A percentile compares a stretch with the other conserved stretches of the same genome.
Conservation (phyloP, 441 rosid species). For the Populus hybrid region DNA sequence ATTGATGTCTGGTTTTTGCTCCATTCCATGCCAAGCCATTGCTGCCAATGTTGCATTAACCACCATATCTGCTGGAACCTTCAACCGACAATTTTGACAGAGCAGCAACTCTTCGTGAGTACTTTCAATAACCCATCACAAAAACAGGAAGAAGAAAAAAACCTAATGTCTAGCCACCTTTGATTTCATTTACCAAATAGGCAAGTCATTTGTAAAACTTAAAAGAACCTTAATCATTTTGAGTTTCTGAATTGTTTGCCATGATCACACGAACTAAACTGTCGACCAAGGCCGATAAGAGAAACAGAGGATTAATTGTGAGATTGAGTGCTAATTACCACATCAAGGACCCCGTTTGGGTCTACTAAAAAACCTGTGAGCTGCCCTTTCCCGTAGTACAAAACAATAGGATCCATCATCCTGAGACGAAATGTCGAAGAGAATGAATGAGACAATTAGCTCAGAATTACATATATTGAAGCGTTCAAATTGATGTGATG, state of each 20-base stretch:
- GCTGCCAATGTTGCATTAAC: conserved; percentile 94
- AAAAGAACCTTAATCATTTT: neutral
- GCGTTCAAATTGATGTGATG: neutral
- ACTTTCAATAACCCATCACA: neutral
- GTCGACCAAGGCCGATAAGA: neutral
- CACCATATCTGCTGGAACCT: conserved; percentile 96
- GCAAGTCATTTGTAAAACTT: neutral
- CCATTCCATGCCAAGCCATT: conserved; percentile 67
- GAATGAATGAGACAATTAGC: neutral
- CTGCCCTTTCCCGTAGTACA: conserved; percentile 91
- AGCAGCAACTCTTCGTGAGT: neutral
- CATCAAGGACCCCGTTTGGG: conserved; percentile 89
- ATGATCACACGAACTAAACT: neutral
- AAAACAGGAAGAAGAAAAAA: no score
- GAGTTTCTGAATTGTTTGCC: neutral
- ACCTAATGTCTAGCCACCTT: neutral
- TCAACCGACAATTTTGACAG: conserved; percentile 1
- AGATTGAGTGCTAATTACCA: conserved; percentile 37
- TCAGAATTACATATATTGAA: neutral
- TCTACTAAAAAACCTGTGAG: conserved; percentile 78
- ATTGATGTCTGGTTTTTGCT: conserved; percentile 56
- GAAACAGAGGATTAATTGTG: neutral
- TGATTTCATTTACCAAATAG: neutral
- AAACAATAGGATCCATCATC: conserved; percentile 97
- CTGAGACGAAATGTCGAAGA: conserved; percentile 29